phyloP scores from a whole-genome alignment of 805 yeast species.

The Metschnikowia santaceciliae region DNA sequence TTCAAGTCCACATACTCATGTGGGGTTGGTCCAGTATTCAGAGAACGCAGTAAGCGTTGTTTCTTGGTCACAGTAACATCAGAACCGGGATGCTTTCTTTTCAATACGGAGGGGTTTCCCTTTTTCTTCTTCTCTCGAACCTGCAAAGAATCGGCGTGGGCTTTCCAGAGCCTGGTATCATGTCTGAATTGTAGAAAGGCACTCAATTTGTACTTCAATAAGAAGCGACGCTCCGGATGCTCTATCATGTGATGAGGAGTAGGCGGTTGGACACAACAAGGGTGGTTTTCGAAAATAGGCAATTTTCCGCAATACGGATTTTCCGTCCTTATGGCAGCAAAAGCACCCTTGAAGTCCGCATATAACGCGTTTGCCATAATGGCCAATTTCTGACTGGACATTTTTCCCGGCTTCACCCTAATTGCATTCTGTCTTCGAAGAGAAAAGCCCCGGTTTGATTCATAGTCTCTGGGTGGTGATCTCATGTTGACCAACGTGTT shows the following conservation, averaged over 20 bases:
- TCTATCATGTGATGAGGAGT: neutral
- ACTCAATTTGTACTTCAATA: neutral
- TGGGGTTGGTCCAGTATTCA: neutral
- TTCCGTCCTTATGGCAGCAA: conserved; percentile 4
- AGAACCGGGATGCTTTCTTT: neutral
- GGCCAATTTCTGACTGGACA: neutral
- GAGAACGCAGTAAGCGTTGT: conserved; percentile 1
- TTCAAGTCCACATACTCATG: neutral
- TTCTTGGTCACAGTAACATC: neutral
- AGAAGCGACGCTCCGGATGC: neutral
- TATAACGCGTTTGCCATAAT: conserved; percentile 5
- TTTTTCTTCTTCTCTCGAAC: no score
- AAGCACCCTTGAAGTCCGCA: conserved; percentile 4
- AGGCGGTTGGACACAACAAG: neutral
- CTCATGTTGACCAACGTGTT: conserved; percentile 13
- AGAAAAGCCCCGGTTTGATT: conserved; percentile 18
- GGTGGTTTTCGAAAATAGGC: conserved; percentile 10
- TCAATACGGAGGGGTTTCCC: neutral
- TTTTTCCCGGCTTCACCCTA: conserved; percentile 11
- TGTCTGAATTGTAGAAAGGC: neutral
- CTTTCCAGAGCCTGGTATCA: neutral
- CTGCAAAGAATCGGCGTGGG: neutral
- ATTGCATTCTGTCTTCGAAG: conserved; percentile 34
- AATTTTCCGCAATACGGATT: conserved; percentile 8
- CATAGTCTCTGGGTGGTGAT: neutral